Conservation (phyloP, 1,139 yeast species). For the Arxiozyma slooffiae region DNA sequence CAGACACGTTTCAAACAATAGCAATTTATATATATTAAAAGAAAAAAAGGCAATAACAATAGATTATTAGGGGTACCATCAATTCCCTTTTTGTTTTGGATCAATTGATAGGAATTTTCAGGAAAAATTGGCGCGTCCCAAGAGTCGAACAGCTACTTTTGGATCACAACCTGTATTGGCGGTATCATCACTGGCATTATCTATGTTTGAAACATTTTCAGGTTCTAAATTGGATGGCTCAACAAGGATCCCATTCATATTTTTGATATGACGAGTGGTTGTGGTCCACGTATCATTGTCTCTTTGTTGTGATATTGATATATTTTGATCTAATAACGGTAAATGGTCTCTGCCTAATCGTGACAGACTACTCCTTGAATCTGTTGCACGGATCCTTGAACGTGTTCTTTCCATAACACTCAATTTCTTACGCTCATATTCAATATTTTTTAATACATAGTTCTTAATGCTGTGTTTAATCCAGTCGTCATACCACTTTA, state of each 20-base stretch:
- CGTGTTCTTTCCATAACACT: slow-evolving; percentile 68
- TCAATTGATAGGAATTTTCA: not conserved
- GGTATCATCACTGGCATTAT: not conserved
- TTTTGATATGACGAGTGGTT: not conserved
- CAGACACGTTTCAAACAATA: not conserved
- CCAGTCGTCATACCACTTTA: slow-evolving; percentile 45
- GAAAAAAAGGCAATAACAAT: not conserved
- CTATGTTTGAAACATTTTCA: not conserved
- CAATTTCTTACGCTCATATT: slow-evolving; percentile 74
- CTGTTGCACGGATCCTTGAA: slow-evolving; percentile 64
- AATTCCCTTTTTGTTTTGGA: not conserved
- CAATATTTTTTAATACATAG: slow-evolving; percentile 64
- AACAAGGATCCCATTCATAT: not conserved
- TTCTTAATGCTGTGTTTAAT: slow-evolving; percentile 47
- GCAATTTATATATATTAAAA: not conserved
- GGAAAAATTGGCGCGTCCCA: slow-evolving; percentile 1
- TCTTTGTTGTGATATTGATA: slow-evolving; percentile 10
- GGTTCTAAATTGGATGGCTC: not conserved
- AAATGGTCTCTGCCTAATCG: slow-evolving; percentile 57
- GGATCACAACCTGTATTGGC: not conserved
- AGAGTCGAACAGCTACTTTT: not conserved
- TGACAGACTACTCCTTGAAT: slow-evolving; percentile 71
- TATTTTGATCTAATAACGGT: not conserved
- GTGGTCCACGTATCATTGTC: slow-evolving; percentile 9
- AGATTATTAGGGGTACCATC: not conserved